phyloP scores from a whole-genome alignment of 257 asterid species.

The Echites panduratus region DNA sequence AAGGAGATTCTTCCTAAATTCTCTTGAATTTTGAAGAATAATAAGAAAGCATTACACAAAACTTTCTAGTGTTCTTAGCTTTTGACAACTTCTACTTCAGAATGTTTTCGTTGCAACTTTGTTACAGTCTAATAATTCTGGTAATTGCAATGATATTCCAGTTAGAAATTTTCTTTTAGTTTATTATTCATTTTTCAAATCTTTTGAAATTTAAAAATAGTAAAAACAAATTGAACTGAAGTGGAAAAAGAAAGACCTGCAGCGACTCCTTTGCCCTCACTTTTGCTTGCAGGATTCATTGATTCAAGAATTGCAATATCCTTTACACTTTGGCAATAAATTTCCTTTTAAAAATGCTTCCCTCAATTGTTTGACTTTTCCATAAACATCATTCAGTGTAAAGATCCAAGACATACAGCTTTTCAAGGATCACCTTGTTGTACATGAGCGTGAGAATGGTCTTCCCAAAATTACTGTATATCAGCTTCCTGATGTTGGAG shows the following conservation, averaged over 20 bases:
- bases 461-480: constrained; percentile 57
- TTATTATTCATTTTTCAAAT: neutral
- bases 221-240: too few species aligned
- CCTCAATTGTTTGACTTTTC: neutral
- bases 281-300: neutral
- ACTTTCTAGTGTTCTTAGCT: neutral
- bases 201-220: neutral
- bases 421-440: constrained; percentile 69
- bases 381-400: constrained; percentile 44
- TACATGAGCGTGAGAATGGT: constrained; percentile 81
- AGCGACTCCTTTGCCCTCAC: neutral
- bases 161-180: neutral
- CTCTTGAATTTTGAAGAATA: neutral
- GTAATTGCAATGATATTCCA: neutral
- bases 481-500: constrained; percentile 67
- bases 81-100: neutral
- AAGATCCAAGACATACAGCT: constrained; percentile 75
- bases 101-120: neutral
- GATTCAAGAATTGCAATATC: neutral
- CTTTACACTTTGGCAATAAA: neutral
- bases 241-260: neutral
- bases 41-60: neutral
- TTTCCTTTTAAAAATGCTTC: neutral
- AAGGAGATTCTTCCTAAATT: neutral
- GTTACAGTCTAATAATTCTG: neutral